phyloP scores from a whole-genome alignment of 352 stramenopile species.

The Thraustotheca clavata region DNA sequence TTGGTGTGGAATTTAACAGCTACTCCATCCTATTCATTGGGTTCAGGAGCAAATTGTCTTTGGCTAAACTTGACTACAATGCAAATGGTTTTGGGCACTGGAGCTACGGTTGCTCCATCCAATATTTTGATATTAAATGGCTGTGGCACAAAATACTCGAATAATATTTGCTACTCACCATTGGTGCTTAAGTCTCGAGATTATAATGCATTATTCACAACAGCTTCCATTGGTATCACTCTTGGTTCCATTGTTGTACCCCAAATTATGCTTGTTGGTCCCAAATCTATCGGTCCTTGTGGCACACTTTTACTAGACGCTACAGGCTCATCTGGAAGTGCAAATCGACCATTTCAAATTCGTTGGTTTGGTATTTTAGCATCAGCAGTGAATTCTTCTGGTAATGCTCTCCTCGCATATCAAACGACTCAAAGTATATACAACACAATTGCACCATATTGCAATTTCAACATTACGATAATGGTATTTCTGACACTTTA shows the following conservation, averaged over 20 bases:
- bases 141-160: constrained; percentile 25
- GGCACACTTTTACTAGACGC: constrained; percentile 43
- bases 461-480: not conserved
- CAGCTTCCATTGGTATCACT: constrained; percentile 15
- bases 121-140: constrained; percentile 46
- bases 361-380: constrained; percentile 39
- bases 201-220: constrained; percentile 18
- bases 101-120: constrained; percentile 32
- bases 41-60: constrained; percentile 30
- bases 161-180: constrained; percentile 5
- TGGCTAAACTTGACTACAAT: constrained; percentile 52
- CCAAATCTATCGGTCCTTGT: constrained; percentile 52
- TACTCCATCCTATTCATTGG: constrained; percentile 31
- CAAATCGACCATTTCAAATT: constrained; percentile 37
- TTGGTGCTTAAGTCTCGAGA: constrained; percentile 15
- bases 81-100: constrained; percentile 35
- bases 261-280: constrained; percentile 34
- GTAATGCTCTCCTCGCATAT: not conserved
- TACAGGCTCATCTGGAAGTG: constrained; percentile 42
- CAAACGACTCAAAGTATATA: not conserved
- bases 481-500: not conserved
- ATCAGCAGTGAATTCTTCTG: not conserved
- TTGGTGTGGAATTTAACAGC: constrained; percentile 38
- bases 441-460: not conserved
- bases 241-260: constrained; percentile 24